Conservation (phyloP, 202 grass and related monocot species). For the Zizania palustris region DNA sequence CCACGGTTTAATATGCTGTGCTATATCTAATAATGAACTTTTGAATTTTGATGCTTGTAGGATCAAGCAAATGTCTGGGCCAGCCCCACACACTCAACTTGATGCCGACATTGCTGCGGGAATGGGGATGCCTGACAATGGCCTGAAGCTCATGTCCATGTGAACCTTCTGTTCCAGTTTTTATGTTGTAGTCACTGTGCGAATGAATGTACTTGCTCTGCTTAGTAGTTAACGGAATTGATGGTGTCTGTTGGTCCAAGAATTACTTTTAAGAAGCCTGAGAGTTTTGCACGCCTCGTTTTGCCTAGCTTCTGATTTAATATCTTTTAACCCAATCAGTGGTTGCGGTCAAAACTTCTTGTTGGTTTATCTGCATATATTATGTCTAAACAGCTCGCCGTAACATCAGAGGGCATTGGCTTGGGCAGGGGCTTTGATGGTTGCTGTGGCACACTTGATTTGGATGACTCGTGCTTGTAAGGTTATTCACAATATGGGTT, state of each 20-base stretch:
- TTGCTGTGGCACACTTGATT: neutral
- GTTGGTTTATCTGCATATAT: neutral
- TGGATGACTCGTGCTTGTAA: neutral
- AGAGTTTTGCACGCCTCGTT: neutral
- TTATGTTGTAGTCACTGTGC: slow-evolving; percentile 9
- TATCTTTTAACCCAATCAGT: neutral
- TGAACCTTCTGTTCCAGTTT: slow-evolving; percentile 36
- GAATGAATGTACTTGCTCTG: slow-evolving; percentile 28
- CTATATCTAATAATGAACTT: slow-evolving; percentile 24
- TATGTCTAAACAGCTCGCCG: neutral
- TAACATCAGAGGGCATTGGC: neutral
- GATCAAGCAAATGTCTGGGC: slow-evolving; percentile 77
- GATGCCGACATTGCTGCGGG: slow-evolving; percentile 87
- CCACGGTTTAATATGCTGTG: neutral
- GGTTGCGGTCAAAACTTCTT: neutral
- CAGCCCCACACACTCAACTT: slow-evolving; percentile 78
- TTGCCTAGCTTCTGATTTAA: neutral
- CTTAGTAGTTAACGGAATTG: neutral
- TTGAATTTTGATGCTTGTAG: slow-evolving; percentile 50
- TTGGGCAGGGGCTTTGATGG: neutral
- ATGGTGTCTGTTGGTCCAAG: neutral
- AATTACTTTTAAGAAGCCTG: neutral
- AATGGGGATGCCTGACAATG: slow-evolving; percentile 97
- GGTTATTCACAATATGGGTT: too few species aligned
- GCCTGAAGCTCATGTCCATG: slow-evolving; percentile 88